Percentiles rank a stretch among this genome's conserved stretches.
Conservation (phyloP, 129 eudicot genomes). For the Glebionis coronaria region DNA sequence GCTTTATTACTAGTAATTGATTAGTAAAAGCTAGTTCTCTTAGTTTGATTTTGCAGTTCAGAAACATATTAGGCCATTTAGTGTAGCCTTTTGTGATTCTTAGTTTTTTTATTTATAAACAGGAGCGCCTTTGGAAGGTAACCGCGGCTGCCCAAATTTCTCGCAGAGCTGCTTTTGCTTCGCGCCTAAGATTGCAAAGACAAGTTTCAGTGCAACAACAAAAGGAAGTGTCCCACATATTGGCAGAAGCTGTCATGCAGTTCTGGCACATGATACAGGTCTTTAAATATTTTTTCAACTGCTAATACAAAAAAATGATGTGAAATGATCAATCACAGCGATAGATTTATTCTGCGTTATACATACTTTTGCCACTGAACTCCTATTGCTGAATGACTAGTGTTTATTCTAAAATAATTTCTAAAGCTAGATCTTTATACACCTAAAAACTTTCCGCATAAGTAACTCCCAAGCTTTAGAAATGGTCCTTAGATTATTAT, state of each 20-base stretch:
- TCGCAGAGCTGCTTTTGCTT: conserved; percentile 51
- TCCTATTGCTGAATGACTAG: too few relatives aligned
- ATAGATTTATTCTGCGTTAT: too few relatives aligned
- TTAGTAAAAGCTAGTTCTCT: neutral
- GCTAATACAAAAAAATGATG: neutral
- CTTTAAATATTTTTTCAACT: conserved; percentile 3
- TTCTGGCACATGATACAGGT: conserved; percentile 81
- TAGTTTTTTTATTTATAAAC: conserved; percentile 12
- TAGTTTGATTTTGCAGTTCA: neutral
- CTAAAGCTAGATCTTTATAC: conserved; percentile 6
- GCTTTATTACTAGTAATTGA: conserved; percentile 1
- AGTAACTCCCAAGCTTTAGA: too few relatives aligned
- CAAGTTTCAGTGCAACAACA: conserved; percentile 33
- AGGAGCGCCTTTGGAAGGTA: conserved; percentile 96
- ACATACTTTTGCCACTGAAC: too few relatives aligned
- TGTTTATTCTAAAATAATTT: neutral
- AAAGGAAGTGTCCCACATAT: conserved; percentile 53
- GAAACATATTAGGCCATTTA: neutral
- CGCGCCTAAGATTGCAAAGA: conserved; percentile 46
- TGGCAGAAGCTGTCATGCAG: conserved; percentile 79
- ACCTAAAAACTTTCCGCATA: neutral
- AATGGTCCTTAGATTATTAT: neutral
- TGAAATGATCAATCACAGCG: too few relatives aligned
- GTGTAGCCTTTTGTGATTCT: conserved; percentile 22
- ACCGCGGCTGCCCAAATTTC: conserved; percentile 73